A percentile compares a stretch with the other conserved stretches of the same genome.
phyloP scores from a whole-genome alignment of 495 filamentous ascomycete genomes.

The Podospora pseudopauciseta region DNA sequence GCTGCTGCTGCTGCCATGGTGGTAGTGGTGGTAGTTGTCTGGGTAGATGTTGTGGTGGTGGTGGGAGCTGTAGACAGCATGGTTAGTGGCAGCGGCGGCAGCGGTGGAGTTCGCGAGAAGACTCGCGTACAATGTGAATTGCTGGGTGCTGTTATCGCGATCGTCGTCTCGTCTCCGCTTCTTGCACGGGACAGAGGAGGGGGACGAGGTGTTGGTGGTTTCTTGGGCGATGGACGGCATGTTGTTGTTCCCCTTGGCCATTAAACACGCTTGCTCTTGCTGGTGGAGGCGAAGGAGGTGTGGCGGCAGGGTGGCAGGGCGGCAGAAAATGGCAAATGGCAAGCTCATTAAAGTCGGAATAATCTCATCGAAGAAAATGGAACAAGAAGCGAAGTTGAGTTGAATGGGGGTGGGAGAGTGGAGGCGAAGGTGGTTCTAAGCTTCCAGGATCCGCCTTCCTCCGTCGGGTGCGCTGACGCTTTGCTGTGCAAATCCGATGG shows the following conservation, averaged over 20 bases:
- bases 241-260: slow-evolving; percentile 1
- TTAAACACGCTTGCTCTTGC: not conserved
- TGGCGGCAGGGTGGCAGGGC: not conserved
- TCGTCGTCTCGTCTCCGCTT: slow-evolving; percentile 46
- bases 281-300: not conserved
- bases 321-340: not conserved
- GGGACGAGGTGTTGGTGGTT: slow-evolving; percentile 1
- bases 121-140: slow-evolving; percentile 34
- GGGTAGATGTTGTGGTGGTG: not conserved
- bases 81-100: slow-evolving; percentile 8
- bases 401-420: not conserved
- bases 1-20: slow-evolving; percentile 4
- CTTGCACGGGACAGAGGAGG: slow-evolving; percentile 29
- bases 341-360: not conserved
- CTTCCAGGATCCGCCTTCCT: slow-evolving; percentile 1
- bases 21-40: slow-evolving; percentile 17
- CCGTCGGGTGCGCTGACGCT: not conserved
- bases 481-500: not conserved
- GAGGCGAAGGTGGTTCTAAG: slow-evolving; percentile 6
- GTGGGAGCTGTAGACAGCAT: slow-evolving; percentile 18
- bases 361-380: slow-evolving; percentile 5
- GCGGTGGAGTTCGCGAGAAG: slow-evolving; percentile 7
- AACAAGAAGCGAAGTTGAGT: not conserved
- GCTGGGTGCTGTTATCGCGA: slow-evolving; percentile 22
- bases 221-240: slow-evolving; percentile 37